Percentiles rank a stretch among this genome's conserved stretches.
phyloP scores from a whole-genome alignment of 2,329 filamentous ascomycete genomes.

The Colletotrichum sp. region DNA sequence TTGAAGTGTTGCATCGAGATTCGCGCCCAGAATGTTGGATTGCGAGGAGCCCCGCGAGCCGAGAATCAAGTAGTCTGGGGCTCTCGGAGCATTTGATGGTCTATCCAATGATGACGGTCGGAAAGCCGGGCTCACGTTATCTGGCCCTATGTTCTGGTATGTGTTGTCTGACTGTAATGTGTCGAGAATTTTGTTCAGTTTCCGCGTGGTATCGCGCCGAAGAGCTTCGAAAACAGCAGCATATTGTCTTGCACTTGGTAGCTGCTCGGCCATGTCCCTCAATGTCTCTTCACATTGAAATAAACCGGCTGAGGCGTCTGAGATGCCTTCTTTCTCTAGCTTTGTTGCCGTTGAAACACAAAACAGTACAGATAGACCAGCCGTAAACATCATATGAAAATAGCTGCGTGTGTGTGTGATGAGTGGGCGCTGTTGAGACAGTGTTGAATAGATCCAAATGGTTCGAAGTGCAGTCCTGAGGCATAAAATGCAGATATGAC shows the following conservation, averaged over 20 bases:
- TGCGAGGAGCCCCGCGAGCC: not conserved
- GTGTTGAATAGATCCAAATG: conserved; percentile 40
- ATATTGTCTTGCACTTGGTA: conserved; percentile 31
- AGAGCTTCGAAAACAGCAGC: conserved; percentile 30
- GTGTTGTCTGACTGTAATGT: not conserved
- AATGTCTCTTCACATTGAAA: conserved; percentile 26
- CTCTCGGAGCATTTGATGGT: not conserved
- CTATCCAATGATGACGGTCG: not conserved
- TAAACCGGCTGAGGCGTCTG: conserved; percentile 8
- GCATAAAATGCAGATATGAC: conserved; percentile 35
- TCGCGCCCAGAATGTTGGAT: not conserved
- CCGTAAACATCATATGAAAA: conserved; percentile 52
- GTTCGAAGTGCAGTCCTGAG: conserved; percentile 39
- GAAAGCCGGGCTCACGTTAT: not conserved
- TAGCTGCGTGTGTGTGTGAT: conserved; percentile 52
- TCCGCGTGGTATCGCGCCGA: conserved; percentile 25
- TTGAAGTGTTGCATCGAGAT: not conserved
- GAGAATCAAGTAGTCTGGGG: not conserved
- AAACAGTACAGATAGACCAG: conserved; percentile 43
- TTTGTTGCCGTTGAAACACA: conserved; percentile 22
- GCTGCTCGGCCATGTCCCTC: conserved; percentile 28
- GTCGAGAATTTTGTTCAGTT: conserved; percentile 5
- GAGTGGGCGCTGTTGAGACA: conserved; percentile 34
- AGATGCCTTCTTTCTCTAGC: not conserved
- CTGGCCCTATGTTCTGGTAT: not conserved